Conservation (phyloP, 306 rosid genomes). For the Echinosophora koreensis region DNA sequence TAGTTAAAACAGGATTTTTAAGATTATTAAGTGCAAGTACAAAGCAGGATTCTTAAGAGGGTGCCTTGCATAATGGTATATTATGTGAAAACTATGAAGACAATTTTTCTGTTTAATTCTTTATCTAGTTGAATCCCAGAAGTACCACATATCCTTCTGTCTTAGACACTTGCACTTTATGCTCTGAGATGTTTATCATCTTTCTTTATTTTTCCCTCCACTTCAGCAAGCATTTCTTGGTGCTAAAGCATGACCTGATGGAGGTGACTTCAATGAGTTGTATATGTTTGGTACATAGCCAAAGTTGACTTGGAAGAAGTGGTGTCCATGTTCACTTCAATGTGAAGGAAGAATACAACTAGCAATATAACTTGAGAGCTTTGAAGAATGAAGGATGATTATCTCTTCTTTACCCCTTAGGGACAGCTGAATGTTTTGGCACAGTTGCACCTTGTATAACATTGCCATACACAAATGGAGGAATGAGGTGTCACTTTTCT, state of each 20-base stretch:
- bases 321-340: slow-evolving; percentile 7
- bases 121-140: neutral
- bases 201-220: neutral
- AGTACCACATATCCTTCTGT: neutral
- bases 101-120: neutral
- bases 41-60: neutral
- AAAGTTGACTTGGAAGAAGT: slow-evolving; percentile 29
- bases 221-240: slow-evolving; percentile 56
- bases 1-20: neutral
- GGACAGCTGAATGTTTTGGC: neutral
- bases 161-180: slow-evolving; percentile 16
- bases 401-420: neutral
- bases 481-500: slow-evolving; percentile 28
- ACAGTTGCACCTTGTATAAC: slow-evolving; percentile 23
- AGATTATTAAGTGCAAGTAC: no score
- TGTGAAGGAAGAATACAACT: slow-evolving; percentile 35
- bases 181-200: slow-evolving; percentile 31
- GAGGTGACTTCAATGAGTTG: slow-evolving; percentile 10
- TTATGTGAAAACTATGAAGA: slow-evolving; percentile 2
- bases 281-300: slow-evolving; percentile 24
- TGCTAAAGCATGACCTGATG: slow-evolving; percentile 50
- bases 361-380: slow-evolving; percentile 5
- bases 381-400: neutral
- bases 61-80: no score
- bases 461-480: slow-evolving; percentile 31